Evolutionary conservation across 2,329 filamentous ascomycete genomes (phyloP).

Genomic region (Berkeleyomyces basicola): DNA sequence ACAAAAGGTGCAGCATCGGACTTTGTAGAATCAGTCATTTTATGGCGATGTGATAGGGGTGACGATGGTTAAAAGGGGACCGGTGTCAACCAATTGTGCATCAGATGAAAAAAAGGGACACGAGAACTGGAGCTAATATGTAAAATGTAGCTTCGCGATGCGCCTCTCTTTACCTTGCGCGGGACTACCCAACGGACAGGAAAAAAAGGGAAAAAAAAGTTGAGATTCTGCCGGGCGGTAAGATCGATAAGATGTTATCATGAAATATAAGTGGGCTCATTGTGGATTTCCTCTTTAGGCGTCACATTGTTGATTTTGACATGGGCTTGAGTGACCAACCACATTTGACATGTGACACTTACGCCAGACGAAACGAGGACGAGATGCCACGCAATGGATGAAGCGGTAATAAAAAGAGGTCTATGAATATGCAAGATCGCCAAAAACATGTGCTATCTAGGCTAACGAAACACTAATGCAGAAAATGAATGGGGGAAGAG

Average conservation of each 20-base stretch:
- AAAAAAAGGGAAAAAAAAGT: slow-evolving; percentile 12
- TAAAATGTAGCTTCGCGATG: neutral
- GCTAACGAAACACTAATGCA: neutral
- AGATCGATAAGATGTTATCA: neutral
- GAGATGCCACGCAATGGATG: neutral
- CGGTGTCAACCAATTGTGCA: neutral
- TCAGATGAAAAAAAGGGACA: neutral
- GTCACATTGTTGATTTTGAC: neutral
- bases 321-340: neutral
- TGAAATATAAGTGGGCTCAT: neutral
- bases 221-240: slow-evolving; percentile 13
- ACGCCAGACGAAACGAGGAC: no score
- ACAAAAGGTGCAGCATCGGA: slow-evolving; percentile 6
- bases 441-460: neutral
- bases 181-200: neutral
- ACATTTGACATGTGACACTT: neutral
- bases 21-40: slow-evolving; percentile 4
- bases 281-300: neutral
- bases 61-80: neutral
- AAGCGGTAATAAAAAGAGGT: neutral
- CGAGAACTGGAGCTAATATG: neutral
- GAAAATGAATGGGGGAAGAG: neutral
- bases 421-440: neutral
- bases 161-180: neutral
- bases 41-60: neutral